phyloP scores from a whole-genome alignment of 768 basidiomycete genomes.

The Tremella mesenterica region DNA sequence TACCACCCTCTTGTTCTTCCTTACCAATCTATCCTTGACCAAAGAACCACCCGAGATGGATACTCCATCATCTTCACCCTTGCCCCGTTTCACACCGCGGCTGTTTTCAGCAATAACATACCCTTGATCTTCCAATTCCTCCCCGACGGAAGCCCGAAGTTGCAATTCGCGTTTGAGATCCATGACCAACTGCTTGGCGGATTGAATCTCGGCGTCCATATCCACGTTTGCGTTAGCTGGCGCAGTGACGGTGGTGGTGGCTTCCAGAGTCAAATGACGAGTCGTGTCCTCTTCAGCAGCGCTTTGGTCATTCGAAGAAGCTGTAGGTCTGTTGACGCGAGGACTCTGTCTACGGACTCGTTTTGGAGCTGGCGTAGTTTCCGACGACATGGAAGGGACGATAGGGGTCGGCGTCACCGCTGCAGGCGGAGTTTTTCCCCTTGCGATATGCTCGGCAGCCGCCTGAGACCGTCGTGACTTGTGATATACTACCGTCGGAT shows the following conservation, averaged over 20 bases:
- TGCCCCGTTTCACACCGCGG: constrained; percentile 49
- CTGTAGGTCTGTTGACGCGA: constrained; percentile 44
- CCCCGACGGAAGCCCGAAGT: constrained; percentile 28
- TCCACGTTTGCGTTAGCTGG: constrained; percentile 51
- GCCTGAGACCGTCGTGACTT: constrained; percentile 51
- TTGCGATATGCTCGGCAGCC: constrained; percentile 36
- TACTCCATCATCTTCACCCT: constrained; percentile 53
- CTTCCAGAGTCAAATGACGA: constrained; percentile 31
- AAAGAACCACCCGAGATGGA: constrained; percentile 26
- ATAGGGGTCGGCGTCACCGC: constrained; percentile 42
- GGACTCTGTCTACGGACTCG: constrained; percentile 40
- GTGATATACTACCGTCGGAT: constrained; percentile 68
- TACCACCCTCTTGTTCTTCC: constrained; percentile 55
- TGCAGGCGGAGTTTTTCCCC: constrained; percentile 30
- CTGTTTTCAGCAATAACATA: constrained; percentile 16
- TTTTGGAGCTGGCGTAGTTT: constrained; percentile 43
- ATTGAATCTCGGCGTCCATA: constrained; percentile 59
- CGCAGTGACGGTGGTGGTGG: constrained; percentile 43
- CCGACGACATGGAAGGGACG: constrained; percentile 32
- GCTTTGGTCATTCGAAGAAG: constrained; percentile 43
- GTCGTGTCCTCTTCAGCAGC: constrained; percentile 22
- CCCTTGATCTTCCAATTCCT: constrained; percentile 26
- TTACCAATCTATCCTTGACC: constrained; percentile 51
- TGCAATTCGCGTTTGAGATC: constrained; percentile 60
- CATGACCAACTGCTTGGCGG: constrained; percentile 68